Evolutionary conservation across 2,329 filamentous ascomycete species (phyloP).

Genomic region (Diaporthe amygdali): DNA sequence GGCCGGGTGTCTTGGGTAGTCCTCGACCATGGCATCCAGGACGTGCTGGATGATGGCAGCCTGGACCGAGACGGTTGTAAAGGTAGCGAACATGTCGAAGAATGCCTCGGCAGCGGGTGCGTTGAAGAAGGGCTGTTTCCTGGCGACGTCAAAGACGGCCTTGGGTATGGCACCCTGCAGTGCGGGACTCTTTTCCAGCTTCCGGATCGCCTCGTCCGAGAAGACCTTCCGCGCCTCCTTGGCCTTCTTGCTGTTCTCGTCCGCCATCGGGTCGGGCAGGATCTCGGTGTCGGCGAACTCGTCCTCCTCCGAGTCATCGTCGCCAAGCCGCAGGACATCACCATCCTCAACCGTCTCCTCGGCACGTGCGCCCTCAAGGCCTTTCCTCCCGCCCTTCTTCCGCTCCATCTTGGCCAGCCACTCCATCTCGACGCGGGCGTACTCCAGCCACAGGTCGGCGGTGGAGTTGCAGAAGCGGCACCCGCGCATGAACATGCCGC

Average conservation of each 20-base stretch:
- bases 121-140: slow-evolving; percentile 76
- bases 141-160: slow-evolving; percentile 87
- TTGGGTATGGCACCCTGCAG: slow-evolving; percentile 92
- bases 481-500: slow-evolving; percentile 86
- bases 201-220: slow-evolving; percentile 49
- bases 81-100: slow-evolving; percentile 79
- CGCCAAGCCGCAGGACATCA: slow-evolving; percentile 51
- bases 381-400: slow-evolving; percentile 61
- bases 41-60: slow-evolving; percentile 75
- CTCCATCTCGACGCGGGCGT: slow-evolving; percentile 89
- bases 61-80: slow-evolving; percentile 69
- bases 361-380: slow-evolving; percentile 35
- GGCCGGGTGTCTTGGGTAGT: slow-evolving; percentile 64
- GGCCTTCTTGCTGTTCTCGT: slow-evolving; percentile 33
- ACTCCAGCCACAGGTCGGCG: slow-evolving; percentile 82
- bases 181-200: slow-evolving; percentile 77
- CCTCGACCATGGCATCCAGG: slow-evolving; percentile 64
- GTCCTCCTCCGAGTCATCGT: slow-evolving; percentile 54
- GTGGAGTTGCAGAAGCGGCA: slow-evolving; percentile 85
- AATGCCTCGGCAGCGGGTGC: slow-evolving; percentile 73
- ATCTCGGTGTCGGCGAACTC: slow-evolving; percentile 45
- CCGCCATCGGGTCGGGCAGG: slow-evolving; percentile 50
- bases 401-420: slow-evolving; percentile 84
- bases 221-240: slow-evolving; percentile 49
- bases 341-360: slow-evolving; percentile 46